A percentile compares a stretch with the other conserved stretches of the same genome.
Evolutionary conservation across 768 basidiomycete species (phyloP).

Genomic region (Boletus insuetus): DNA sequence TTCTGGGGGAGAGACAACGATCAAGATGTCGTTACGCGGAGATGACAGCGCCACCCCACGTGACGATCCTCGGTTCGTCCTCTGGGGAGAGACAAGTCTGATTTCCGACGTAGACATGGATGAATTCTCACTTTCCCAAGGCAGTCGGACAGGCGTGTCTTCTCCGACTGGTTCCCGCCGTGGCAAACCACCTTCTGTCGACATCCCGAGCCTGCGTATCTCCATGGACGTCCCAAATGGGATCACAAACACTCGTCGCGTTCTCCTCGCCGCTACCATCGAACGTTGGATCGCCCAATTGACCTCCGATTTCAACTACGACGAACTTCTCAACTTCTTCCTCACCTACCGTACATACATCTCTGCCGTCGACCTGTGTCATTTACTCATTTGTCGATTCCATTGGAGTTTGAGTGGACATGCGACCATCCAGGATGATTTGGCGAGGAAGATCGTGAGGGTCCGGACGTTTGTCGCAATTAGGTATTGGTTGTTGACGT

Average conservation of each 20-base stretch:
- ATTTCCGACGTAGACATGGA: slow-evolving; percentile 34
- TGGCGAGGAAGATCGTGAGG: slow-evolving; percentile 71
- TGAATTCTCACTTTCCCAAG: slow-evolving; percentile 38
- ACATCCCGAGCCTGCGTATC: slow-evolving; percentile 29
- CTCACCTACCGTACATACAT: slow-evolving; percentile 89
- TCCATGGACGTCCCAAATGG: slow-evolving; percentile 29
- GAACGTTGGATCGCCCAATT: slow-evolving; percentile 93
- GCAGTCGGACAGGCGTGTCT: slow-evolving; percentile 38
- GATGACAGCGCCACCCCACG: slow-evolving; percentile 72
- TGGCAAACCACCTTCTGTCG: slow-evolving; percentile 20
- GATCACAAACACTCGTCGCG: slow-evolving; percentile 25
- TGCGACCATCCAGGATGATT: slow-evolving; percentile 53
- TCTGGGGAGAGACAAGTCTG: slow-evolving; percentile 70
- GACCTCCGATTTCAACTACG: slow-evolving; percentile 82
- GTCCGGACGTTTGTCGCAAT: slow-evolving; percentile 89
- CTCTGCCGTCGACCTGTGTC: slow-evolving; percentile 72
- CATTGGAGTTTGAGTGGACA: slow-evolving; percentile 70
- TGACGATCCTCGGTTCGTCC: slow-evolving; percentile 87
- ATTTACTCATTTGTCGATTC: slow-evolving; percentile 82
- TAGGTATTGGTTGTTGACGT: slow-evolving; percentile 87
- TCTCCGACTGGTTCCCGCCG: slow-evolving; percentile 40
- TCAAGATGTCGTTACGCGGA: slow-evolving; percentile 64
- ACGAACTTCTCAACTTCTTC: slow-evolving; percentile 87
- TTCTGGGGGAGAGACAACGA: slow-evolving; percentile 59
- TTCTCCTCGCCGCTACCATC: slow-evolving; percentile 87